Percentiles rank a stretch among this genome's conserved stretches.
These are phyloP conservation scores for Diaporthe longicolla DNA, from an alignment of 2,329 filamentous ascomycete genomes.

Conservation along the genomic window DNA sequence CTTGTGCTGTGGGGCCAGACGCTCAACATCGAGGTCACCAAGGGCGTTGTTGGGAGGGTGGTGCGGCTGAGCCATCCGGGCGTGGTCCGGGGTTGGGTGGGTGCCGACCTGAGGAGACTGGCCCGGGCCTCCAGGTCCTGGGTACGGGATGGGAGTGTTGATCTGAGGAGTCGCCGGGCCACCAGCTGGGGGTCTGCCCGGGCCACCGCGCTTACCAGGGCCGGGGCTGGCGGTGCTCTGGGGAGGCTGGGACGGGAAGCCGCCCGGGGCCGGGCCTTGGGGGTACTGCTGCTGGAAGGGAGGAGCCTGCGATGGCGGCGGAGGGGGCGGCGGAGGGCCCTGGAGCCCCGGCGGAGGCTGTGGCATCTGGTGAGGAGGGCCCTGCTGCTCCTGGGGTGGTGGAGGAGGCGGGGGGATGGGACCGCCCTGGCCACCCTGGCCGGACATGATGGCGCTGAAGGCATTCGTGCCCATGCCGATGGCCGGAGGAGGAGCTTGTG, in stretches of 20 bases:
- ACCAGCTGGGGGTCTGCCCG: conserved; percentile 74
- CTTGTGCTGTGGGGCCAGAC: conserved; percentile 88
- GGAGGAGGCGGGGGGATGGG: conserved; percentile 84
- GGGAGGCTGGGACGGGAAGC: conserved; percentile 86
- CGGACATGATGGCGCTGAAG: conserved; percentile 96
- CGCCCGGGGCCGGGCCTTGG: conserved; percentile 71
- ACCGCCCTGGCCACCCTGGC: conserved; percentile 84
- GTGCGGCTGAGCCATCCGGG: conserved; percentile 66
- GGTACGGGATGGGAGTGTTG: conserved; percentile 88
- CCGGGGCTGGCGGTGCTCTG: conserved; percentile 90
- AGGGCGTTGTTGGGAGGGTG: conserved; percentile 73
- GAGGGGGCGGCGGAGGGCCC: conserved; percentile 70
- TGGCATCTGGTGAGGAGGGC: conserved; percentile 74
- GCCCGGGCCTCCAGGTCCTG: conserved; percentile 71
- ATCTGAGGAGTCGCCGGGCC: conserved; percentile 93
- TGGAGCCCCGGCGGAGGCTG: conserved; percentile 80
- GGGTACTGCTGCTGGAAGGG: conserved; percentile 81
- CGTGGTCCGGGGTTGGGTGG: conserved; percentile 83
- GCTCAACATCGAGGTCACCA: conserved; percentile 88
- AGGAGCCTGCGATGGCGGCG: conserved; percentile 75
- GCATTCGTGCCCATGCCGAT: conserved; percentile 93
- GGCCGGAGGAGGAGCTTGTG: conserved; percentile 87
- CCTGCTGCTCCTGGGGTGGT: conserved; percentile 70
- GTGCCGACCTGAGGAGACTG: conserved; percentile 86
- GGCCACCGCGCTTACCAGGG: conserved; percentile 79